These are phyloP conservation scores for Hymenoscyphus albidus DNA, from an alignment of 2,329 filamentous ascomycete genomes.

Conservation along the genomic window DNA sequence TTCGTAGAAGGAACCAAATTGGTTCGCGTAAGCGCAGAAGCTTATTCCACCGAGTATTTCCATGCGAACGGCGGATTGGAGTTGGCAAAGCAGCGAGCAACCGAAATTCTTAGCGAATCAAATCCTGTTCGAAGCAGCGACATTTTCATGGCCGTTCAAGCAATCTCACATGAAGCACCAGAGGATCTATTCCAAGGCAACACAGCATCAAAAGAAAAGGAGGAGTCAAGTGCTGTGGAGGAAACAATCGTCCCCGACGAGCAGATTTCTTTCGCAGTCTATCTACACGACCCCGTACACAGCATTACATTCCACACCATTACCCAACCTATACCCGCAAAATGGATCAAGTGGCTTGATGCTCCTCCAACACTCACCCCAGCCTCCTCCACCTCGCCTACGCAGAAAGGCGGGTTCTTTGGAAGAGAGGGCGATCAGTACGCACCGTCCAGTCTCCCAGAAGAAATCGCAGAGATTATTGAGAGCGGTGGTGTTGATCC, in stretches of 20 bases:
- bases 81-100: conserved; percentile 73
- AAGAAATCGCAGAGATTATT: conserved; percentile 84
- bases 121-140: conserved; percentile 92
- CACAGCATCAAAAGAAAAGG: conserved; percentile 45
- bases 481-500: conserved; percentile 75
- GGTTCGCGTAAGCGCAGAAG: conserved; percentile 82
- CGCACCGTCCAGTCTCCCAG: conserved; percentile 55
- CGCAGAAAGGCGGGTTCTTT: conserved; percentile 30
- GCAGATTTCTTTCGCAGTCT: conserved; percentile 69
- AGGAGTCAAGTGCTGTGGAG: conserved; percentile 49
- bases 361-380: conserved; percentile 58
- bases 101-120: conserved; percentile 72
- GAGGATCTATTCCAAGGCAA: conserved; percentile 64
- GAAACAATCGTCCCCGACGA: conserved; percentile 53
- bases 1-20: conserved; percentile 86
- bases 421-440: conserved; percentile 46
- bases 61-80: conserved; percentile 72
- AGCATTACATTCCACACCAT: conserved; percentile 80
- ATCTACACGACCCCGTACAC: conserved; percentile 84
- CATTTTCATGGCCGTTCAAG: conserved; percentile 93
- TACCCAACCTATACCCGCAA: conserved; percentile 76
- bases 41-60: conserved; percentile 83
- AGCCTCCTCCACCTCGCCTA: conserved; percentile 34
- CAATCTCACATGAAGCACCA: conserved; percentile 64
- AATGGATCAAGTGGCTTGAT: conserved; percentile 92